Percentiles rank a stretch among this genome's conserved stretches.
phyloP scores from a whole-genome alignment of 2,329 filamentous ascomycete species.

The Aspergillus fumigatiaffinis region DNA sequence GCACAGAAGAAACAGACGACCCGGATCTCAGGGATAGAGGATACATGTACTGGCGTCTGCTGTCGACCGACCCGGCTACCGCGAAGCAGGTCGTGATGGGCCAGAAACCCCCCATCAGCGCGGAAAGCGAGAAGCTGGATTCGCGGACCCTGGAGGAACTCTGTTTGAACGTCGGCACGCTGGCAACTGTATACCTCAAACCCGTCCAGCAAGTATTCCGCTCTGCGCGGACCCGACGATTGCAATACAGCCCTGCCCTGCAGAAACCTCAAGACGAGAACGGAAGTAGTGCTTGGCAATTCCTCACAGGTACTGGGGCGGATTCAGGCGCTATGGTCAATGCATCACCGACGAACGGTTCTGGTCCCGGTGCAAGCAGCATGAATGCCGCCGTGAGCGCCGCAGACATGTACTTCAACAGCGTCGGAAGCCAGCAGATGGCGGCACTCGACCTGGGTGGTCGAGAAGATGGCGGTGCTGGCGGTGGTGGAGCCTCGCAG shows the following conservation, averaged over 20 bases:
- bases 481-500: constrained; percentile 51
- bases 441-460: constrained; percentile 65
- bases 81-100: constrained; percentile 94
- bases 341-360: constrained; percentile 24
- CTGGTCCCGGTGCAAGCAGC: constrained; percentile 40
- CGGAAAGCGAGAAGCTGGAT: constrained; percentile 92
- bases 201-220: constrained; percentile 97
- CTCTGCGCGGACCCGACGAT: constrained; percentile 71
- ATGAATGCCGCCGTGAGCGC: constrained; percentile 72
- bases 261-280: constrained; percentile 61
- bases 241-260: constrained; percentile 79
- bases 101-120: constrained; percentile 92
- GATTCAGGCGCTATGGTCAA: constrained; percentile 24
- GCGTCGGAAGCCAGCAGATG: constrained; percentile 70
- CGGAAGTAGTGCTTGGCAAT: constrained; percentile 26
- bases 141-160: constrained; percentile 90
- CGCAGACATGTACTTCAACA: constrained; percentile 85
- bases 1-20: constrained; percentile 98
- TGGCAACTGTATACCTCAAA: constrained; percentile 96
- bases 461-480: constrained; percentile 61
- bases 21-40: constrained; percentile 92
- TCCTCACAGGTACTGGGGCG: constrained; percentile 4
- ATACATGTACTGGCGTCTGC: constrained; percentile 98
- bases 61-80: constrained; percentile 84
- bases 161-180: constrained; percentile 91